These are phyloP conservation scores for Linum tenue DNA, from an alignment of 345 rosid species.

Conservation along the genomic window DNA sequence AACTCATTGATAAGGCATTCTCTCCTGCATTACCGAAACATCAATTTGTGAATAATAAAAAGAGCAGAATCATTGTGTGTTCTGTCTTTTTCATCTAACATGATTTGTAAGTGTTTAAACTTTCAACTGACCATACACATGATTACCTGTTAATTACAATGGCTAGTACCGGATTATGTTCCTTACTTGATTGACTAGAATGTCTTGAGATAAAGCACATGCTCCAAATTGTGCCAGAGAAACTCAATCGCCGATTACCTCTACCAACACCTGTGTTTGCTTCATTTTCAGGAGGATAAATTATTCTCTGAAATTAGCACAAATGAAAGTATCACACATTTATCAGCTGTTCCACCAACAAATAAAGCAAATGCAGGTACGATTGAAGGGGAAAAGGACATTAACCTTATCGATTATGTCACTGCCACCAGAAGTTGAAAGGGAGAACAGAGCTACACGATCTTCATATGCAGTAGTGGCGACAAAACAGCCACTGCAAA, in stretches of 20 bases:
- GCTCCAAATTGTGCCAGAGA: slow-evolving; percentile 94
- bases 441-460: slow-evolving; percentile 65
- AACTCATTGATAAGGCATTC: slow-evolving; percentile 56
- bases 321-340: slow-evolving; percentile 7
- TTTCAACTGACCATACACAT: slow-evolving; percentile 11
- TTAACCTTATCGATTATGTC: slow-evolving; percentile 62
- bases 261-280: slow-evolving; percentile 30
- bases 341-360: background rate
- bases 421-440: slow-evolving; percentile 52
- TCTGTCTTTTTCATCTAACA: background rate
- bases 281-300: slow-evolving; percentile 66
- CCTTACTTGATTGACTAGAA: slow-evolving; percentile 42
- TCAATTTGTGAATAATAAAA: slow-evolving; percentile 7
- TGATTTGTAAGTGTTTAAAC: slow-evolving; percentile 10
- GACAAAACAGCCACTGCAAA: slow-evolving; percentile 64
- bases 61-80: background rate
- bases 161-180: slow-evolving; percentile 75
- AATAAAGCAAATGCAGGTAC: background rate
- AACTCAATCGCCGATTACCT: slow-evolving; percentile 27
- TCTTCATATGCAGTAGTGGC: slow-evolving; percentile 87
- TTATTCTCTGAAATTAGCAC: slow-evolving; percentile 47
- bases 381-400: slow-evolving; percentile 11
- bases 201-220: slow-evolving; percentile 80
- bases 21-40: slow-evolving; percentile 49
- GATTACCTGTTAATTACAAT: slow-evolving; percentile 77